A percentile compares a stretch with the other conserved stretches of the same genome.
Evolutionary conservation across 2,329 filamentous ascomycete genomes (phyloP).

Genomic region (Fusarium sp.): DNA sequence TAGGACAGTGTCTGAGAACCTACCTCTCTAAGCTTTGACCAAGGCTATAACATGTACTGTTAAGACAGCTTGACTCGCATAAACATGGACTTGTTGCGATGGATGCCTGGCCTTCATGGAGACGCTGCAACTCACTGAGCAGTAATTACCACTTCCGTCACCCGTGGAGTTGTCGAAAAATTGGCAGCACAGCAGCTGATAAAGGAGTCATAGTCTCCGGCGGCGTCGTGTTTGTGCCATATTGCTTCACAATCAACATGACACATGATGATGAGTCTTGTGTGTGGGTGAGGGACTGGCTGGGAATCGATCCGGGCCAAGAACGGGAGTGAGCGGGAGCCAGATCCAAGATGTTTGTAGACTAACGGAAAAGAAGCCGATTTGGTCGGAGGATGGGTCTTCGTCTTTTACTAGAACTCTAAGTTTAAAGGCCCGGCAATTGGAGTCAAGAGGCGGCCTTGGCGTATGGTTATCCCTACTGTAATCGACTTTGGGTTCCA

Average conservation of each 20-base stretch:
- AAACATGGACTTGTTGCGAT: too few species aligned
- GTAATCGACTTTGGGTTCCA: constrained; percentile 14
- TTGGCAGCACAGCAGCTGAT: neutral
- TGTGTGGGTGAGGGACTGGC: constrained; percentile 18
- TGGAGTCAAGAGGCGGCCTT: neutral
- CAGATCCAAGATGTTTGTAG: constrained; percentile 17
- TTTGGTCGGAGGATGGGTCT: constrained; percentile 16
- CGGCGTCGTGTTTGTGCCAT: constrained; percentile 2
- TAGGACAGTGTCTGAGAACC: too few species aligned
- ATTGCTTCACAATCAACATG: constrained; percentile 2
- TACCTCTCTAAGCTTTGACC: too few species aligned
- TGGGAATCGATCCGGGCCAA: constrained; percentile 18
- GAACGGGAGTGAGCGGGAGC: constrained; percentile 31
- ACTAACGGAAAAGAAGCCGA: constrained; percentile 16
- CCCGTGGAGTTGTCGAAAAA: constrained; percentile 1
- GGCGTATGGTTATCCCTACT: neutral
- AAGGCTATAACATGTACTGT: too few species aligned
- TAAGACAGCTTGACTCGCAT: too few species aligned
- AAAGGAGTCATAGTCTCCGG: constrained; percentile 5
- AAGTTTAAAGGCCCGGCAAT: neutral
- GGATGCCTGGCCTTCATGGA: too few species aligned
- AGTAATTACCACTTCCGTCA: too few species aligned
- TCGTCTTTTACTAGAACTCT: neutral
- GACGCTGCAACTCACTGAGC: too few species aligned
- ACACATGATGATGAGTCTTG: constrained; percentile 8